phyloP scores from a whole-genome alignment of 208 protist genomes.

The Phytomonas francai region DNA sequence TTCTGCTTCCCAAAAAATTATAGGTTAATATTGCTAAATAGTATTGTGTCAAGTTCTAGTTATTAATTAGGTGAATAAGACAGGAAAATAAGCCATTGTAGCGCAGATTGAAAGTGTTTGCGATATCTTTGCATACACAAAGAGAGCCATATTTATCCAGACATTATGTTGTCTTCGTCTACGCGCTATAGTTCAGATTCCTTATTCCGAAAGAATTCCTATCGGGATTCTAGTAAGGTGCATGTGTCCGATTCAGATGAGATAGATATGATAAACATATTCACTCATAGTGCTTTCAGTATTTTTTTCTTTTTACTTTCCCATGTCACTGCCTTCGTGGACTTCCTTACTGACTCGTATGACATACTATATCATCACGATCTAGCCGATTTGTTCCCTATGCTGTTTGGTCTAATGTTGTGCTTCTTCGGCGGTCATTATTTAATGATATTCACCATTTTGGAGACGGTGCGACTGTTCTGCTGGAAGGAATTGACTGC shows the following conservation, averaged over 20 bases:
- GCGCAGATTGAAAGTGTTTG: too few relatives aligned
- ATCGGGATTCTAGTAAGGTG: not conserved
- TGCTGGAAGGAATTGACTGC: slow-evolving; percentile 52
- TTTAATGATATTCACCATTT: slow-evolving; percentile 53
- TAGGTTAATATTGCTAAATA: too few relatives aligned
- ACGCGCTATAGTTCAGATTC: too few relatives aligned
- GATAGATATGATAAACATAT: not conserved
- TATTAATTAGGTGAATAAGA: too few relatives aligned
- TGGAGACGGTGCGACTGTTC: slow-evolving; percentile 65
- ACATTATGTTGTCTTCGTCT: too few relatives aligned
- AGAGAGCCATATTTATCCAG: too few relatives aligned
- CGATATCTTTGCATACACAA: too few relatives aligned
- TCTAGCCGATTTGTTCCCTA: slow-evolving; percentile 29
- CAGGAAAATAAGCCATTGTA: too few relatives aligned
- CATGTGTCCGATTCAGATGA: not conserved
- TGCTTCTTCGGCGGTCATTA: slow-evolving; percentile 84
- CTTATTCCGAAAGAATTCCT: too few relatives aligned
- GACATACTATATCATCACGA: slow-evolving; percentile 18
- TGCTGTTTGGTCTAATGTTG: slow-evolving; percentile 52
- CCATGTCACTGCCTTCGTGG: not conserved
- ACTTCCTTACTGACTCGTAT: not conserved
- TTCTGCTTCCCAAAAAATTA: too few relatives aligned
- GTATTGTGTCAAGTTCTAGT: slow-evolving; percentile 4
- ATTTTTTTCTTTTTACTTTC: slow-evolving; percentile 3
- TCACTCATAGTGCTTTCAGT: slow-evolving; percentile 5